Evolutionary conservation across 108 stramenopile genomes (phyloP), one percentile per base, ranked within the genome.

Genomic region (Pelagomonas calceolata): DNA sequence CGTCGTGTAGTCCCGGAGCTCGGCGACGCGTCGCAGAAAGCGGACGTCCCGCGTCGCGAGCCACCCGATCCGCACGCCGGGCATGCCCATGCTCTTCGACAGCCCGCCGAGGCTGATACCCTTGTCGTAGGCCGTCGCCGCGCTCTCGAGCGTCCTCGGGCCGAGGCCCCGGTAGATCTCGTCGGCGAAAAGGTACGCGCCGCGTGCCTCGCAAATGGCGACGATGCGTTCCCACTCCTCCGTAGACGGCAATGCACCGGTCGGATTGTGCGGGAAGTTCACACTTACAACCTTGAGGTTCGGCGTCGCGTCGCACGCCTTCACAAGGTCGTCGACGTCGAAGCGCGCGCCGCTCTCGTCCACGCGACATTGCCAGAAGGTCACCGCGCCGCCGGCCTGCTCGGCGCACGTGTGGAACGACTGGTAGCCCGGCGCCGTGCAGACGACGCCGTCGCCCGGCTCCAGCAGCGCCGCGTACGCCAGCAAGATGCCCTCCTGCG

Each of bases 231-330:
- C 70, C 64, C 32, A 65, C 29, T 73, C 78, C 17, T 35, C 63
- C 4, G 31, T 32, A 14, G 74, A 5, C 0, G 63, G 75, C 64
- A 68, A 30, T 17, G 72, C 72, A 26, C 78, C 78, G 29, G 78
- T 79, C 33, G 78, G 78, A 4, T 79, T 79, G 69, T 79, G 78
- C 29, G 78, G 78, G 39, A 79, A 79, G 73, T 79, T 79, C 36
- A 75, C 46, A 10, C 64, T 46, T 10, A 79, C 39, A 32, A 68
- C n/a, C 30, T 74, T 75, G 34, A 74, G 75, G n/a, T 51, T 26
- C 26, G 21, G 33, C 43, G 5, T 5, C 39, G 39, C 39, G 9
- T 70, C 46, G 0, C 71, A 60, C 32, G 36, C 21, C 29, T 26
- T 10, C 34, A 29, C 34, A 34, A 76, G 71, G 43, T 67, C 45